Evolutionary conservation across 2,329 filamentous ascomycete genomes (phyloP), one percentile per base, ranked within the genome.

Genomic region (Fusarium vanettenii): DNA sequence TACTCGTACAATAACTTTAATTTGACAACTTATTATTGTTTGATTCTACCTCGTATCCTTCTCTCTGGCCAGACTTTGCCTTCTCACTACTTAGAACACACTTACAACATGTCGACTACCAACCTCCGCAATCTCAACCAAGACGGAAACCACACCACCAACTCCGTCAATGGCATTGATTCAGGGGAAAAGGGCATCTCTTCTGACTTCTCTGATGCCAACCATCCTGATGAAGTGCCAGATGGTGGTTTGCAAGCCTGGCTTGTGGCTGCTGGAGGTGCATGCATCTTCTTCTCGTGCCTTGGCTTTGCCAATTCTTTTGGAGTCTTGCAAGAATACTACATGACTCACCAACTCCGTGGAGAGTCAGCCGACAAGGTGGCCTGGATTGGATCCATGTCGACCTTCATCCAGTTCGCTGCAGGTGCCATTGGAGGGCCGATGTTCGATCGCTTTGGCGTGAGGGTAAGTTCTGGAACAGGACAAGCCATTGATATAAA

Each of bases 251-350:
- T 82, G 27, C 57, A 79, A 71, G 84, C 84, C 5, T 87, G 85
- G 85, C 78, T 86, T 1, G 84, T 84, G 5, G 85, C 84, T 0
- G 68, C 78, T 8, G 85, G 83, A 5, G 79, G 79, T 3, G 81
- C 75, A 1, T 80, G 70, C 22, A 76, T 82, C 27, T 82, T 85
- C 65, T 86, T 87, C 74, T 82, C 78, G 5, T 80, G 76, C 14
- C 75, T 87, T 0, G 86, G 85, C 16, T 85, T 84, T 67, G 70
- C 81, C 60, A 87, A 87, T 74, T 84, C 84, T 0, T 87, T 86
- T 50, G 86, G 87, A 18, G 79, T 84, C 6, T 86, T 87, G 61
- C 82, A 85, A 64, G 82, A 84, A 2, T 87, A 85, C 75, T 87
- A 87, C 76, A 72, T 83, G 60, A 66, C 74, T 1, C 81, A 86